Evolutionary conservation across 257 asterid genomes (phyloP).

Genomic region (Cruciata laevipes): DNA sequence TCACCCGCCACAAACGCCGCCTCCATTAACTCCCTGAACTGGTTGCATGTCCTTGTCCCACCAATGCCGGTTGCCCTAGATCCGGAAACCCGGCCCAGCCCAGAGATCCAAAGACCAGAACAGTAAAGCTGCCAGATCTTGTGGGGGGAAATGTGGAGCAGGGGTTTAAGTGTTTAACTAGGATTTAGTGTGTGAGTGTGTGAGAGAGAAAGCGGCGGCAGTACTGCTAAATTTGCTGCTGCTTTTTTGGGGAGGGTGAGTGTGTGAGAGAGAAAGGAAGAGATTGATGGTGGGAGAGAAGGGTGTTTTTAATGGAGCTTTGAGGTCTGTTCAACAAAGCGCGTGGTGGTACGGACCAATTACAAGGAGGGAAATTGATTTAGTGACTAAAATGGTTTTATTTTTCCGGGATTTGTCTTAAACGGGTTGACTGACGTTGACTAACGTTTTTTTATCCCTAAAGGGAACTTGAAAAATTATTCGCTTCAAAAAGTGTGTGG

Average conservation of each 20-base stretch:
- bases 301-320: slow-evolving; percentile 25
- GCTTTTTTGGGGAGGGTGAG: slow-evolving; percentile 3
- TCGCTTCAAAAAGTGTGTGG: no score
- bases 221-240: slow-evolving; percentile 1
- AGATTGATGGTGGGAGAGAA: slow-evolving; percentile 2
- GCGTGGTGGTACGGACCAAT: slow-evolving; percentile 24
- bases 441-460: neutral
- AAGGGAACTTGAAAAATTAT: no score
- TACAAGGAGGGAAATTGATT: neutral
- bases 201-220: slow-evolving; percentile 1
- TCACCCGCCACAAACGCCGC: slow-evolving; percentile 30
- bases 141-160: neutral
- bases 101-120: slow-evolving; percentile 16
- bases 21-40: slow-evolving; percentile 36
- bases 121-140: slow-evolving; percentile 8
- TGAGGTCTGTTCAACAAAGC: slow-evolving; percentile 15
- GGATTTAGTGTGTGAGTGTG: slow-evolving; percentile 12
- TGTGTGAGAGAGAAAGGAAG: neutral
- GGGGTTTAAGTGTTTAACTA: slow-evolving; percentile 8
- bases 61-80: slow-evolving; percentile 37
- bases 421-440: neutral
- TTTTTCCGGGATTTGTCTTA: neutral
- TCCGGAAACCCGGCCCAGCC: slow-evolving; percentile 1
- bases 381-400: neutral
- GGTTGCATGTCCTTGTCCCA: slow-evolving; percentile 35